These are phyloP conservation scores for Candida golubevii DNA, from an alignment of 805 yeast genomes.

Conservation along the genomic window DNA sequence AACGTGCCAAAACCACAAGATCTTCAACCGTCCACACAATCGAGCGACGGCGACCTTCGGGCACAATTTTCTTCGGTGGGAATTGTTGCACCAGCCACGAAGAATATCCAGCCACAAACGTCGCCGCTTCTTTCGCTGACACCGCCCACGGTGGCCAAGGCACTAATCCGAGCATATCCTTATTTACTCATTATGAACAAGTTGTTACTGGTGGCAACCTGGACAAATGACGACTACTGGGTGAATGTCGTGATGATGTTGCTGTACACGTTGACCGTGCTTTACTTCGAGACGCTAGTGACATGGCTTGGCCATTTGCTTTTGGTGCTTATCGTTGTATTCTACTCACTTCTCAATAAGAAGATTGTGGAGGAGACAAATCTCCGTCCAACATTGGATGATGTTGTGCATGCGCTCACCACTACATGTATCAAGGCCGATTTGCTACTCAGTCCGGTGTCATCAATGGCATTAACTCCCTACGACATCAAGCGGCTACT, in stretches of 20 bases:
- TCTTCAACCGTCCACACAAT: slow-evolving; percentile 10
- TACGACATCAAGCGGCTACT: slow-evolving; percentile 76
- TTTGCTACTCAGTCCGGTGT: slow-evolving; percentile 73
- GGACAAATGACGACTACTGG: slow-evolving; percentile 89
- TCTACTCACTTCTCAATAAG: slow-evolving; percentile 56
- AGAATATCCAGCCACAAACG: slow-evolving; percentile 42
- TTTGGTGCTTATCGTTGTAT: slow-evolving; percentile 55
- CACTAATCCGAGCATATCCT: slow-evolving; percentile 80
- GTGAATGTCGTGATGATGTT: slow-evolving; percentile 59
- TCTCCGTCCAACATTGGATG: slow-evolving; percentile 78
- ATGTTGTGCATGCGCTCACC: slow-evolving; percentile 72
- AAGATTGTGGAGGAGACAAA: slow-evolving; percentile 56
- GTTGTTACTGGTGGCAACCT: slow-evolving; percentile 67
- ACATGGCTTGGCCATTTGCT: slow-evolving; percentile 80
- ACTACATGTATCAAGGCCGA: slow-evolving; percentile 73
- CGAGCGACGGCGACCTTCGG: slow-evolving; percentile 22
- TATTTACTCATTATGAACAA: slow-evolving; percentile 72
- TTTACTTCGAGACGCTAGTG: slow-evolving; percentile 75
- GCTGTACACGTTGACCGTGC: slow-evolving; percentile 50
- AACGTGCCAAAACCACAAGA: slow-evolving; percentile 12
- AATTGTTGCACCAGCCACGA: slow-evolving; percentile 3
- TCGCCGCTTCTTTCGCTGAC: slow-evolving; percentile 85
- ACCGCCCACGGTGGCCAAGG: slow-evolving; percentile 86
- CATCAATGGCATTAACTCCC: slow-evolving; percentile 64
- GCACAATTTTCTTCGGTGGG: slow-evolving; percentile 23